Percentiles rank a stretch among this genome's conserved stretches.
phyloP scores from a whole-genome alignment of 805 yeast species.

The Saturnispora quitensis region DNA sequence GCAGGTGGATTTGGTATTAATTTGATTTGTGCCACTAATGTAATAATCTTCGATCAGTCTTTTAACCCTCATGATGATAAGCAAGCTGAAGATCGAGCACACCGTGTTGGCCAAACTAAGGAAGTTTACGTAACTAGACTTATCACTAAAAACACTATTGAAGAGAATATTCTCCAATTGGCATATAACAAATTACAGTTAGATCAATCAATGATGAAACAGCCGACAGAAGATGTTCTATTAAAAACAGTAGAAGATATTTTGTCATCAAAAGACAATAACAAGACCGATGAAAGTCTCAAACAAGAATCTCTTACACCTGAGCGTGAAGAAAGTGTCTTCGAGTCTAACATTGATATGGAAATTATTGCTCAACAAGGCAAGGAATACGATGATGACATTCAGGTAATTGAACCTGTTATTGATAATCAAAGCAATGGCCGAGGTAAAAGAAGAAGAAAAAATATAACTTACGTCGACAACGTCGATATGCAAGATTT shows the following conservation, averaged over 20 bases:
- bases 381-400: neutral
- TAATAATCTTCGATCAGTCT: conserved; percentile 83
- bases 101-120: conserved; percentile 39
- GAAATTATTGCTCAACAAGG: neutral
- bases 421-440: neutral
- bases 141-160: conserved; percentile 68
- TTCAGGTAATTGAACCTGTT: neutral
- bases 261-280: conserved; percentile 7
- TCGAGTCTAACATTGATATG: conserved; percentile 7
- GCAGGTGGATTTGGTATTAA: conserved; percentile 99
- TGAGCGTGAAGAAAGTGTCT: conserved; percentile 2
- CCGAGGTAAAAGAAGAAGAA: conserved; percentile 6
- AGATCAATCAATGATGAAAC: conserved; percentile 52
- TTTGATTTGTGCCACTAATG: conserved; percentile 89
- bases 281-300: neutral
- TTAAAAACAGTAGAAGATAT: conserved; percentile 37
- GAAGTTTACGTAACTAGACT: conserved; percentile 74
- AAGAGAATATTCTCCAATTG: conserved; percentile 76
- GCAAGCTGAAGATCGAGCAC: conserved; percentile 98
- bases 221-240: conserved; percentile 43
- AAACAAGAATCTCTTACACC: neutral
- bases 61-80: conserved; percentile 98
- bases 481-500: conserved; percentile 5
- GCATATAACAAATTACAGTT: conserved; percentile 88
- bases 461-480: conserved; percentile 9